Evolutionary conservation across 108 stramenopile genomes (phyloP).

Genomic region (Cylindrotheca fusiformis): DNA sequence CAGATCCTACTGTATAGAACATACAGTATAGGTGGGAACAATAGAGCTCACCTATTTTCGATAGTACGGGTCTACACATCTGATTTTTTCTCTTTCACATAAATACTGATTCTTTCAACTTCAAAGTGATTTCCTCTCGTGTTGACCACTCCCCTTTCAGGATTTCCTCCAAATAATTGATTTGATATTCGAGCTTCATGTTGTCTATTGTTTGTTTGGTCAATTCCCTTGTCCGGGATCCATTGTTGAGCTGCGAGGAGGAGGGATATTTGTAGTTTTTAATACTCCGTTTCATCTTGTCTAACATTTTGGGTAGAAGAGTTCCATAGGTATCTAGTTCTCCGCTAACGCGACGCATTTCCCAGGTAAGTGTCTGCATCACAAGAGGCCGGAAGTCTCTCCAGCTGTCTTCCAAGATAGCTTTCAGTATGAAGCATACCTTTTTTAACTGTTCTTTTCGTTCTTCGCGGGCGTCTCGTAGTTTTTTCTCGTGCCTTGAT

Average conservation of each 20-base stretch:
- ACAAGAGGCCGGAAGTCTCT: neutral
- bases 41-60: too few relatives aligned
- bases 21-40: too few relatives aligned
- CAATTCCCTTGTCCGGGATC: neutral
- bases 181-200: neutral
- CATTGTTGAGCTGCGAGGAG: neutral
- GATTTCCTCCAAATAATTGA: neutral
- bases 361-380: neutral
- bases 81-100: too few relatives aligned
- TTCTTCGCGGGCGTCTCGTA: neutral
- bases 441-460: neutral
- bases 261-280: neutral
- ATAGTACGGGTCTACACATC: too few relatives aligned
- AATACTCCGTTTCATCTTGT: neutral
- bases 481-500: neutral
- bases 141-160: neutral
- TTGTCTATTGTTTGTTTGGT: neutral
- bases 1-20: too few relatives aligned
- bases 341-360: neutral
- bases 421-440: neutral
- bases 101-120: too few relatives aligned
- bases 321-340: neutral
- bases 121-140: neutral
- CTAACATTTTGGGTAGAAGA: neutral
- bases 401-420: neutral